Evolutionary conservation across 345 rosid species (phyloP).

Genomic region (Arabidopsis thaliana): TAIR10.1 NC_003076.8:26253001-26253500

Average conservation of each 20-base stretch:
- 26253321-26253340: slow-evolving; percentile 11
- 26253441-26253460: slow-evolving; percentile 46
- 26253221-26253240: slow-evolving; percentile 29
- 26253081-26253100: slow-evolving; percentile 27
- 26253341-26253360: neutral
- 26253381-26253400: neutral
- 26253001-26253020: neutral
- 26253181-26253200: slow-evolving; percentile 20
- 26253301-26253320: slow-evolving; percentile 47
- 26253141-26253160: neutral
- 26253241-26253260: slow-evolving; percentile 52
- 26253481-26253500: slow-evolving; percentile 38
- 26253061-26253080: slow-evolving; percentile 33
- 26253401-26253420: slow-evolving; percentile 34
- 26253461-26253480: slow-evolving; percentile 23
- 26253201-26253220: slow-evolving; percentile 9
- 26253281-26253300: slow-evolving; percentile 53
- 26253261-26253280: slow-evolving; percentile 53
- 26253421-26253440: slow-evolving; percentile 44
- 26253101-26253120: slow-evolving; percentile 28
- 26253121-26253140: slow-evolving; percentile 28
- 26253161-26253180: neutral
- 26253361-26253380: neutral
- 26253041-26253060: slow-evolving; percentile 42
- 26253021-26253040: neutral